Evolutionary conservation across 2,329 filamentous ascomycete genomes (phyloP).

Genomic region (Pseudogymnoascus pannorum): DNA sequence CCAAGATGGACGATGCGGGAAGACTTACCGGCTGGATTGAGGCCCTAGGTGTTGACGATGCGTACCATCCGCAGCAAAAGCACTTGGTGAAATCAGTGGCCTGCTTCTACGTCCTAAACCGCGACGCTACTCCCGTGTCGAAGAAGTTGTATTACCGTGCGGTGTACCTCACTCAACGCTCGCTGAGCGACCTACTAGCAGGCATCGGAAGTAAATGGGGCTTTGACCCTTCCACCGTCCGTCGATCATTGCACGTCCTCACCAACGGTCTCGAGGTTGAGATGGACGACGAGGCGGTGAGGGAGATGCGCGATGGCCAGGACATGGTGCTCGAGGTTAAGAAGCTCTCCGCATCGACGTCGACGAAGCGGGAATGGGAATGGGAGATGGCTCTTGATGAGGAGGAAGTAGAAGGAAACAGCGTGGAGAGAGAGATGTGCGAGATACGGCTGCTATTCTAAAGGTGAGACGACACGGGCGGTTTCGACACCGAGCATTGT

Average conservation of each 20-base stretch:
- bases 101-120: slow-evolving; percentile 74
- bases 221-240: slow-evolving; percentile 64
- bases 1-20: slow-evolving; percentile 52
- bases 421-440: too few relatives aligned
- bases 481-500: too few relatives aligned
- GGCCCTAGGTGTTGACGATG: slow-evolving; percentile 79
- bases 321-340: slow-evolving; percentile 73
- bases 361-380: slow-evolving; percentile 47
- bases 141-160: slow-evolving; percentile 65
- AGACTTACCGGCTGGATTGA: slow-evolving; percentile 79
- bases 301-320: slow-evolving; percentile 78
- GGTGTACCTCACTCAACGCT: slow-evolving; percentile 75
- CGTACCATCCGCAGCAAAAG: slow-evolving; percentile 73
- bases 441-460: too few relatives aligned
- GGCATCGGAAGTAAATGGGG: slow-evolving; percentile 73
- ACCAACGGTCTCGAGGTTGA: slow-evolving; percentile 72
- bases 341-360: slow-evolving; percentile 39
- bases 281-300: slow-evolving; percentile 83
- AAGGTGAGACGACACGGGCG: too few relatives aligned
- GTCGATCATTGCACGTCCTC: slow-evolving; percentile 65
- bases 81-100: slow-evolving; percentile 65
- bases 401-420: neutral
- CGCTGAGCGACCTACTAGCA: slow-evolving; percentile 65
- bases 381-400: neutral
- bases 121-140: slow-evolving; percentile 37